Percentiles rank a stretch among this genome's conserved stretches.
These are phyloP conservation scores for Aspergillus novofumigatus DNA, from an alignment of 2,329 filamentous ascomycete genomes.

Conservation along the genomic window DNA sequence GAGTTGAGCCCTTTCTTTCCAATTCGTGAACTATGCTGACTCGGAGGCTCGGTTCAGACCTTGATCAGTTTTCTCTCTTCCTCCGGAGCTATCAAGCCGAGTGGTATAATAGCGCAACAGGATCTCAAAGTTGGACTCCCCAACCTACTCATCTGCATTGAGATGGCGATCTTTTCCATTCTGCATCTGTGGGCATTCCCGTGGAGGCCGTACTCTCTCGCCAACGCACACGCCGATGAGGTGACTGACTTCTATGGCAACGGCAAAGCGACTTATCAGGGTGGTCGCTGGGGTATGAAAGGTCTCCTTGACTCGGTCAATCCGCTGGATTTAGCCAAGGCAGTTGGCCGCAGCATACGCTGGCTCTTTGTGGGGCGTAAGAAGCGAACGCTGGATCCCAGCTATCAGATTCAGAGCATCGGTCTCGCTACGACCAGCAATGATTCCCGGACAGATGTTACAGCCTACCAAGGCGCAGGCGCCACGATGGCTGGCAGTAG, in stretches of 20 bases:
- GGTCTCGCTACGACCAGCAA: constrained; percentile 22
- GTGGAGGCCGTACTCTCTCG: constrained; percentile 63
- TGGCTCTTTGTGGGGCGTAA: constrained; percentile 77
- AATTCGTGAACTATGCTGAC: background rate
- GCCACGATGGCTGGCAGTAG: constrained; percentile 17
- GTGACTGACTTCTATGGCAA: constrained; percentile 39
- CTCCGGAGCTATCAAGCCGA: constrained; percentile 60
- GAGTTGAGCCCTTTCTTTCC: constrained; percentile 13
- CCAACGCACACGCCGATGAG: constrained; percentile 45
- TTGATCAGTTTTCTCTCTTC: constrained; percentile 60
- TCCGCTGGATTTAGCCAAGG: constrained; percentile 77
- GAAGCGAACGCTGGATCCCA: constrained; percentile 37
- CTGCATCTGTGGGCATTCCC: constrained; percentile 81
- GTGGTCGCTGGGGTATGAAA: constrained; percentile 60
- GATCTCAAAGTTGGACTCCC: constrained; percentile 81
- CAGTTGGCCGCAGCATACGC: constrained; percentile 68
- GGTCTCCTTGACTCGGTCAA: constrained; percentile 72
- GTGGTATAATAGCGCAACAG: constrained; percentile 59
- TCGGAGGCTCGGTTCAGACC: constrained; percentile 30
- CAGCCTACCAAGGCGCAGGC: constrained; percentile 26
- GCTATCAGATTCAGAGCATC: constrained; percentile 32
- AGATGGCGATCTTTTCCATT: constrained; percentile 77
- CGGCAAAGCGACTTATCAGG: constrained; percentile 54
- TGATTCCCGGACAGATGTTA: constrained; percentile 13
- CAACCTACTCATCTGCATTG: constrained; percentile 70